These are phyloP conservation scores for Pseudocercospora vitis DNA, from an alignment of 2,329 filamentous ascomycete species.

Conservation along the genomic window DNA sequence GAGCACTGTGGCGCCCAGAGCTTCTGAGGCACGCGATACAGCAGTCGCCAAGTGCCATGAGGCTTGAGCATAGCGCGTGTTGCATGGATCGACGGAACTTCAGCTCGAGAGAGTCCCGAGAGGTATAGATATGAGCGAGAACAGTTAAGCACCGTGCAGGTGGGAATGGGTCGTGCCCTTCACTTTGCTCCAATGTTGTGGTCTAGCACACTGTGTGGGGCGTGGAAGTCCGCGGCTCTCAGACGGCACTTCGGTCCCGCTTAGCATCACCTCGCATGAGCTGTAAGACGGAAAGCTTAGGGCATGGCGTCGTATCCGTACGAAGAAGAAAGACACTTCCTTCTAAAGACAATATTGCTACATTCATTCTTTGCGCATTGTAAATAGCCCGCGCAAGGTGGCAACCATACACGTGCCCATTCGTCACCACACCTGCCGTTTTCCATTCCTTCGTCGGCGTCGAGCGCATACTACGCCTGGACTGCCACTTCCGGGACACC, in stretches of 20 bases:
- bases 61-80: not conserved
- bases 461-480: conserved; percentile 1
- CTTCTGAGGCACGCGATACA: not conserved
- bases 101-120: not conserved
- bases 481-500: not conserved
- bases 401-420: too few relatives aligned
- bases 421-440: not conserved
- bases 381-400: not conserved
- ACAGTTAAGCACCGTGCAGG: not conserved
- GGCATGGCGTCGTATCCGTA: too few relatives aligned
- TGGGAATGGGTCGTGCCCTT: not conserved
- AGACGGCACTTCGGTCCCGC: not conserved
- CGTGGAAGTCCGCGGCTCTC: too few relatives aligned
- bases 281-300: not conserved
- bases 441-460: not conserved
- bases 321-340: too few relatives aligned
- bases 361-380: not conserved
- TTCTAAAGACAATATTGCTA: not conserved
- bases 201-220: too few relatives aligned
- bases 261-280: conserved; percentile 2
- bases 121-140: not conserved
- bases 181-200: too few relatives aligned
- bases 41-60: not conserved
- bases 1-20: conserved; percentile 1
- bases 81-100: not conserved